phyloP scores from a whole-genome alignment of 306 rosid species.

The Ceratonia siliqua region DNA sequence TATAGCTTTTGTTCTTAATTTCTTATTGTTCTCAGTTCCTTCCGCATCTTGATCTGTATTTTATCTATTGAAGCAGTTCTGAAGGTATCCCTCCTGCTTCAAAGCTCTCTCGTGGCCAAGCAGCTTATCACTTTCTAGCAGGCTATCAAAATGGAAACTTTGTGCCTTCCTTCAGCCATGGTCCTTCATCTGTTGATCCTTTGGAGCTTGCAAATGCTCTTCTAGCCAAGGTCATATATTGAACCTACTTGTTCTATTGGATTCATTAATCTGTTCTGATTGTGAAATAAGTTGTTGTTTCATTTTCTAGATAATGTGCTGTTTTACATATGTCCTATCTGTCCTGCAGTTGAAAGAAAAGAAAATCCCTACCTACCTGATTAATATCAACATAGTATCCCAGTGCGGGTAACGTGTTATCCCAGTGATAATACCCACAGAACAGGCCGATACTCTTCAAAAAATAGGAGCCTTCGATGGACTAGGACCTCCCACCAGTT shows the following conservation, averaged over 20 bases:
- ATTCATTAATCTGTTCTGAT: neutral
- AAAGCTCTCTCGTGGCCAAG: slow-evolving; percentile 54
- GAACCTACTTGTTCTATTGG: neutral
- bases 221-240: slow-evolving; percentile 39
- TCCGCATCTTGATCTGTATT: neutral
- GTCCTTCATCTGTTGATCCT: slow-evolving; percentile 37
- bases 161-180: slow-evolving; percentile 43
- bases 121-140: slow-evolving; percentile 55
- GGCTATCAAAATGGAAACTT: slow-evolving; percentile 58
- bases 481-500: no score
- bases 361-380: slow-evolving; percentile 42
- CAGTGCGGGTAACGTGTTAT: no score
- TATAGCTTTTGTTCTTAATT: neutral
- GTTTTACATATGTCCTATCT: neutral
- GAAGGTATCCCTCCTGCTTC: slow-evolving; percentile 44
- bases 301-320: neutral
- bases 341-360: slow-evolving; percentile 49
- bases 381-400: slow-evolving; percentile 44
- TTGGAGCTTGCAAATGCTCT: slow-evolving; percentile 46
- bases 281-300: neutral
- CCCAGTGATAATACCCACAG: no score
- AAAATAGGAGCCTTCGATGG: no score
- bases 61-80: slow-evolving; percentile 38
- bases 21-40: neutral
- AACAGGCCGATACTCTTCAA: no score